Base-by-base conservation (phyloP, 352 stramenopile species). In the Pythium brassicae region DNA sequence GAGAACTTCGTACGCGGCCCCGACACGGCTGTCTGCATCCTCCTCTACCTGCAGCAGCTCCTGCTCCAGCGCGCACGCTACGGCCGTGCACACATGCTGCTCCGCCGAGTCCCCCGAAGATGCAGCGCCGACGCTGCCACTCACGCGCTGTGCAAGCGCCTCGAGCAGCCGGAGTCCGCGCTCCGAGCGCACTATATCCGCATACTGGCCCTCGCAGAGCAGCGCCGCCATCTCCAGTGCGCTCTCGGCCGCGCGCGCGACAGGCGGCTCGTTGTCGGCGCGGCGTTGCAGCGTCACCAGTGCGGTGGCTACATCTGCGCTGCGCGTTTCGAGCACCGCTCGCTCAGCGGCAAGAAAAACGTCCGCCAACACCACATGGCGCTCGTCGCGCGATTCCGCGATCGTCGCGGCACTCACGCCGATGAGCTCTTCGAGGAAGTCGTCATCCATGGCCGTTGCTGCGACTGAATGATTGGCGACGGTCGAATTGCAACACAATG, bases 121-220 rank as follows among this genome's bases (percentile, higher is more conserved):
- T 7, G 32, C 5, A 71, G 54, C 12, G 35, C 51, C 20, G 51
- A 50, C 5, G 23, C 52, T 23, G 65, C 42, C 22, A 32, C 22
- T 22, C 35, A 62, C 29, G 29, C 39, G 48, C 46, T 43, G 34
- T 5, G 39, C 56, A 14, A 79, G 29, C 12, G 55, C 50, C 14
- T 71, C 49, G 6, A 86, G 45, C 26, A 88, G 32, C 17, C 50
- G 63, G 55, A 76, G 60, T 11, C 68, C 66, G 22, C 68, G 57
- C 14, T 61, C 45, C 6, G 78, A 63, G 22, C 78, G 74, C 52
- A 93, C 50, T 1, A 87, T 67, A 19, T 78, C 76, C 1, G 72
- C 77, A 55, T 91, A 93, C 19, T 74, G 47, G 12, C 79, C 83
- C 42, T 84, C 66, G 39, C 69, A 86, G 37, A 93, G 55, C 27